Evolutionary conservation across 495 filamentous ascomycete species (phyloP).

Genomic region (Podospora conica): DNA sequence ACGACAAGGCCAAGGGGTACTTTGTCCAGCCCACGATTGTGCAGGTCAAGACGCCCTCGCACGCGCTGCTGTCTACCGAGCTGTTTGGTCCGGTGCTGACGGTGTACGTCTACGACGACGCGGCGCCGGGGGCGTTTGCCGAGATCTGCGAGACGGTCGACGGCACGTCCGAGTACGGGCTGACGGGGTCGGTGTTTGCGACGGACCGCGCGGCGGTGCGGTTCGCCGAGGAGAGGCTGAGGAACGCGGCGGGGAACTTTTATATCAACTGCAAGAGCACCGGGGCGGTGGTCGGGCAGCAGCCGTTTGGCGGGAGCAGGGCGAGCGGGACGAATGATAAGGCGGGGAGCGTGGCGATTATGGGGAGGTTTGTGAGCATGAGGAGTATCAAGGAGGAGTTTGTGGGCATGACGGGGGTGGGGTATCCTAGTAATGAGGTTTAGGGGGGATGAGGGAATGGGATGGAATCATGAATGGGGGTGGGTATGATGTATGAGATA

Average conservation of each 20-base stretch:
- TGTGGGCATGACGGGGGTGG: slow-evolving; percentile 56
- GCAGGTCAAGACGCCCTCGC: slow-evolving; percentile 51
- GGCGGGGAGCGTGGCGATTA: slow-evolving; percentile 69
- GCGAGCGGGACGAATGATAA: slow-evolving; percentile 91
- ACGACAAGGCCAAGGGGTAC: slow-evolving; percentile 63
- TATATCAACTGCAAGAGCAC: slow-evolving; percentile 94
- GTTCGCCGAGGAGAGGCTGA: slow-evolving; percentile 64
- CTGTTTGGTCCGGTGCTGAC: slow-evolving; percentile 72
- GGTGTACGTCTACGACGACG: slow-evolving; percentile 67
- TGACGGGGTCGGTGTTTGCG: slow-evolving; percentile 77
- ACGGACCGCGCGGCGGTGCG: slow-evolving; percentile 61
- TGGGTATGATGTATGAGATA: neutral
- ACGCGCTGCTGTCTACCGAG: slow-evolving; percentile 63
- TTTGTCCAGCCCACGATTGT: slow-evolving; percentile 72
- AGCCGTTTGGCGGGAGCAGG: slow-evolving; percentile 81
- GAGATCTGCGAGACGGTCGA: slow-evolving; percentile 54
- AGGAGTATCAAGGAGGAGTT: slow-evolving; percentile 93
- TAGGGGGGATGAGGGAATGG: slow-evolving; percentile 12
- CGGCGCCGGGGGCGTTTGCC: slow-evolving; percentile 50
- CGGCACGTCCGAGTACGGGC: slow-evolving; percentile 63
- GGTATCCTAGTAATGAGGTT: slow-evolving; percentile 73
- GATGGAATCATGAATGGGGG: too few species aligned
- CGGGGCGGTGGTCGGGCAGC: slow-evolving; percentile 86
- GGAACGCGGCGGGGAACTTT: slow-evolving; percentile 79
- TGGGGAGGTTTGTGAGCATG: slow-evolving; percentile 74